Evolutionary conservation across 768 basidiomycete genomes (phyloP).

Genomic region (Boletus pseudopeckii): DNA sequence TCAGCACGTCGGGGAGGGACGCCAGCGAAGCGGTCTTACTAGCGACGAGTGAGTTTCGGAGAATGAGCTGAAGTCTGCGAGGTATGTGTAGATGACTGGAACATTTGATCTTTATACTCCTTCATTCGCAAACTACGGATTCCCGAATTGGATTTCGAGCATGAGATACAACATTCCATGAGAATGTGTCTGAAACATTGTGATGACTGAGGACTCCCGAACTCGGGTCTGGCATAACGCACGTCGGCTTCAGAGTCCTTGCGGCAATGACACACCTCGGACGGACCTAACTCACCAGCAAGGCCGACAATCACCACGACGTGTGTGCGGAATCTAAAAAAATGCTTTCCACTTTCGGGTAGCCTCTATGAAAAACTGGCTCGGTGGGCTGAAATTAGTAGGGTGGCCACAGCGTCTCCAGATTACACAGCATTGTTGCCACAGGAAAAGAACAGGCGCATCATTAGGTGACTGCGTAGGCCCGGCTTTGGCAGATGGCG

Average conservation of each 20-base stretch:
- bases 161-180: not conserved
- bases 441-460: not conserved
- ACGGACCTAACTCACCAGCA: not conserved
- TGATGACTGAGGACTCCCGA: not conserved
- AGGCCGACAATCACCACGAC: not conserved
- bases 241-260: not conserved
- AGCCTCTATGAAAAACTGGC: not conserved
- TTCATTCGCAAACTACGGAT: not conserved
- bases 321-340: not conserved
- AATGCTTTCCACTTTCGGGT: not conserved
- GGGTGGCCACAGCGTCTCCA: not conserved
- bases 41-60: not conserved
- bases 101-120: slow-evolving; percentile 7
- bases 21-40: not conserved
- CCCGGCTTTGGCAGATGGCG: not conserved
- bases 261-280: not conserved
- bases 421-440: not conserved
- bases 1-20: not conserved
- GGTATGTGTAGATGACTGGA: not conserved
- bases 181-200: not conserved
- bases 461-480: not conserved
- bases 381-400: not conserved
- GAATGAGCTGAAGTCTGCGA: not conserved
- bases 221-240: not conserved
- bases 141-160: not conserved